Conservation (phyloP, 1,139 yeast genomes). For the Geotrichum fermentans region DNA sequence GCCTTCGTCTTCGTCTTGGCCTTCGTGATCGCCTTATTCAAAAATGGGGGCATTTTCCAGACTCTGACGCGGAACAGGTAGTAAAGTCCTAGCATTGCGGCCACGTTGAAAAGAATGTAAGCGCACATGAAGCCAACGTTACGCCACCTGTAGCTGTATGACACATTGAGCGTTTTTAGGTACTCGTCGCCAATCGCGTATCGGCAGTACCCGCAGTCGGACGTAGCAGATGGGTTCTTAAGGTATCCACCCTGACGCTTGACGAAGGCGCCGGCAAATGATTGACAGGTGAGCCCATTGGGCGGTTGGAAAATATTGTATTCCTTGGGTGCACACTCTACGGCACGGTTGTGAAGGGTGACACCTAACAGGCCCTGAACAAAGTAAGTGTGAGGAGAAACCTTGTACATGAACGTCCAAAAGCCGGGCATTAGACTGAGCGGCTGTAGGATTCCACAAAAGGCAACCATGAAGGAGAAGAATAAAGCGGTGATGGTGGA, state of each 20-base stretch:
- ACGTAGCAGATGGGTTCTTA: constrained; percentile 47
- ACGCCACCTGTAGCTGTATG: constrained; percentile 50
- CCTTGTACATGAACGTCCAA: constrained; percentile 61
- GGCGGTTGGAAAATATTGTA: constrained; percentile 54
- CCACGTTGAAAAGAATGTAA: constrained; percentile 45
- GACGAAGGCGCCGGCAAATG: constrained; percentile 42
- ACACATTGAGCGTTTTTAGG: constrained; percentile 43
- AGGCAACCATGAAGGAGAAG: constrained; percentile 49
- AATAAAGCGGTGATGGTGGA: constrained; percentile 51
- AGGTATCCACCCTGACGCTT: constrained; percentile 49
- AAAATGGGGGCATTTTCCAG: constrained; percentile 39
- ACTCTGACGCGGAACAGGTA: constrained; percentile 35
- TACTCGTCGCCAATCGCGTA: constrained; percentile 52
- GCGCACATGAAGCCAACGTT: constrained; percentile 51
- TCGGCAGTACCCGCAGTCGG: constrained; percentile 55
- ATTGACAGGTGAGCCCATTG: constrained; percentile 53
- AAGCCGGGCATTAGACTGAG: constrained; percentile 54
- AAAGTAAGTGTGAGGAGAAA: constrained; percentile 62
- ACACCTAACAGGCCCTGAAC: constrained; percentile 51
- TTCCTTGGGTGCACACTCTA: constrained; percentile 50
- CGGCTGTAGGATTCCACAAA: constrained; percentile 65
- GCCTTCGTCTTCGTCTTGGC: too few relatives aligned
- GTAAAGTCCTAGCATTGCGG: constrained; percentile 42
- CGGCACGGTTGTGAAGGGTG: constrained; percentile 51
- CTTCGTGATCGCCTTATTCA: neutral